Evolutionary conservation across 441 rosid species (phyloP), one percentile per base, ranked within the genome.

Genomic region (Populus hybrid): DNA sequence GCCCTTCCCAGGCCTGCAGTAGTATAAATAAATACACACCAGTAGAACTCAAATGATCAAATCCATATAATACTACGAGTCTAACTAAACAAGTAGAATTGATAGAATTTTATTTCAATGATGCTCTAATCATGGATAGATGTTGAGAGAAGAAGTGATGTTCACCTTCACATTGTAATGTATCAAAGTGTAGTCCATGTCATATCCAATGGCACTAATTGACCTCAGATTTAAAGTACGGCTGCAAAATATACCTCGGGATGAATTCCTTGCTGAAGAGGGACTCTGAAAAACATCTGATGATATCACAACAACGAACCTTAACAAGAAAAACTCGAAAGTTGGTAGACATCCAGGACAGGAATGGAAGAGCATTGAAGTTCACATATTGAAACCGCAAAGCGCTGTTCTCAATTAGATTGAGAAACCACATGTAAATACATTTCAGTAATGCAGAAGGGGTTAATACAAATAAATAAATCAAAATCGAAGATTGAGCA

Each of bases 131-230:
- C 65, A 23, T 5, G 14, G 28, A 61, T 4, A 21, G 66, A 23
- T 61, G 10, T 8, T 57, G 57, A 83, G 14, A 69, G 66, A 65
- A 59, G 65, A 66, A 76, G 57, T 26, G 26, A 65, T 75, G 73
- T 73, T 79, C 83, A 92, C 99, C 97, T 69, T 87, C 83, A 94
- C 98, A 84, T 92, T 96, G 84, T 94, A 96, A 76, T 96, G 99
- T 73, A 96, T 87, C 92, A 96, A 84, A 81, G 99, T 96, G 85
- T 96, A 96, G 86, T 96, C 99, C 99, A 94, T 92, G 86, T 96
- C 99, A 78, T 96, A 96, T 79, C 99, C 99, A 81, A 94, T 96
- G 34, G 88, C 97, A 87, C 97, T 91, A 68, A 96, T 94, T 67
- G 99, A 96, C 73, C 98, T 92, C 34, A 96, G 92, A 85, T 94